These are phyloP conservation scores for Fusarium liriodendri DNA, from an alignment of 2,329 filamentous ascomycete genomes.

Conservation along the genomic window DNA sequence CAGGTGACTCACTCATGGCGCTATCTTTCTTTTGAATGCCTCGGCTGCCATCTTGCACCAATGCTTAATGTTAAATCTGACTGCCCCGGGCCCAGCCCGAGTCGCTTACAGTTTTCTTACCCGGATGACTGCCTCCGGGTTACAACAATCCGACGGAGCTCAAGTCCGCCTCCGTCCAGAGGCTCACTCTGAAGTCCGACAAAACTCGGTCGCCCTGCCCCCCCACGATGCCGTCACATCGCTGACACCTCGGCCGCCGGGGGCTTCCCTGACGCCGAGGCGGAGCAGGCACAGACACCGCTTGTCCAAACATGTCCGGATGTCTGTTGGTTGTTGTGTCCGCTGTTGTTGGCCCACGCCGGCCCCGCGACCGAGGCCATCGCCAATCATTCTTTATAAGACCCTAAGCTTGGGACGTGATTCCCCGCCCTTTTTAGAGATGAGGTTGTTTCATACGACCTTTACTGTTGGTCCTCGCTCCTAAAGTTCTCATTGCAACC, in stretches of 20 bases:
- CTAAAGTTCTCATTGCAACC: conserved; percentile 68
- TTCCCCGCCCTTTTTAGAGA: conserved; percentile 80
- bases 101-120: conserved; percentile 77
- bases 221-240: conserved; percentile 78
- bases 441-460: conserved; percentile 84
- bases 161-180: conserved; percentile 24
- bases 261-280: conserved; percentile 71
- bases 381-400: conserved; percentile 88
- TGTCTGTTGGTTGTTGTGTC: conserved; percentile 87
- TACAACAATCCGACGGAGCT: conserved; percentile 72
- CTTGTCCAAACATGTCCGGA: conserved; percentile 82
- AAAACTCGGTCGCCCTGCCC: conserved; percentile 75
- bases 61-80: conserved; percentile 48
- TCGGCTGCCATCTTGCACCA: conserved; percentile 31
- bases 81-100: conserved; percentile 42
- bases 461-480: conserved; percentile 80
- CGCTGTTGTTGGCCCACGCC: conserved; percentile 77
- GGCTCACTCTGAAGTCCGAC: conserved; percentile 24
- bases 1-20: conserved; percentile 30
- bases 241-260: conserved; percentile 68
- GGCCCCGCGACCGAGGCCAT: conserved; percentile 79
- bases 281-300: conserved; percentile 76
- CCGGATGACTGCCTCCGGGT: conserved; percentile 72
- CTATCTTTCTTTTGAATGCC: conserved; percentile 29
- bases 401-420: conserved; percentile 73